Evolutionary conservation across 176 grass and related monocot species (phyloP).

Genomic region (Cenchrus fungigraminus): DNA sequence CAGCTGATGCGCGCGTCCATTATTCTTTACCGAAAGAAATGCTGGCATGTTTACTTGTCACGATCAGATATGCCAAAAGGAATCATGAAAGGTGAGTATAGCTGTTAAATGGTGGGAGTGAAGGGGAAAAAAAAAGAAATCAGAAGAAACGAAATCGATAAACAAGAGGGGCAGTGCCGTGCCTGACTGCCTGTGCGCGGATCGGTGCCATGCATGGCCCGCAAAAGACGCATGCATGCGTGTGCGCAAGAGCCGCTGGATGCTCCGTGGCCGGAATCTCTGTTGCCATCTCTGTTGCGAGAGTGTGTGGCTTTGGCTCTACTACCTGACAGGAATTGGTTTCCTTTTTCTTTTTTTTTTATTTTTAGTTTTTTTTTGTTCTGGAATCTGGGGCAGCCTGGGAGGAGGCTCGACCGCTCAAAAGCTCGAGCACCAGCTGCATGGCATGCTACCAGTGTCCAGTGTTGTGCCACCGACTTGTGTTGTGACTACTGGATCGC

Average conservation of each 20-base stretch:
- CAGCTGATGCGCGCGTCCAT: background rate
- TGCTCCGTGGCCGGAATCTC: slow-evolving; percentile 8
- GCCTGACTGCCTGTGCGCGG: slow-evolving; percentile 2
- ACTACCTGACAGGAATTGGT: background rate
- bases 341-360: background rate
- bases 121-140: background rate
- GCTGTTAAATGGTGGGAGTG: background rate
- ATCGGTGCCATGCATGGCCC: slow-evolving; percentile 32
- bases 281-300: background rate
- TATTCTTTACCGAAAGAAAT: background rate
- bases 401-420: background rate
- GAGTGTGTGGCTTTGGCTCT: background rate
- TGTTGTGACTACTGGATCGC: background rate
- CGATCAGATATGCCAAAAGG: slow-evolving; percentile 33
- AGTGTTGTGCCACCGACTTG: background rate
- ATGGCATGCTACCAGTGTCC: background rate
- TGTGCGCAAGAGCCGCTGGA: background rate
- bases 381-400: background rate
- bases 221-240: slow-evolving; percentile 36
- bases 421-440: background rate
- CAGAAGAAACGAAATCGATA: background rate
- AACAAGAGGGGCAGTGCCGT: slow-evolving; percentile 9
- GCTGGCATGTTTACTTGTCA: slow-evolving; percentile 14
- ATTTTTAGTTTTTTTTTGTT: background rate
- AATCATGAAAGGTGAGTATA: background rate